These are phyloP conservation scores for Alternaria brassicicola DNA, from an alignment of 2,329 filamentous ascomycete species.

Conservation along the genomic window DNA sequence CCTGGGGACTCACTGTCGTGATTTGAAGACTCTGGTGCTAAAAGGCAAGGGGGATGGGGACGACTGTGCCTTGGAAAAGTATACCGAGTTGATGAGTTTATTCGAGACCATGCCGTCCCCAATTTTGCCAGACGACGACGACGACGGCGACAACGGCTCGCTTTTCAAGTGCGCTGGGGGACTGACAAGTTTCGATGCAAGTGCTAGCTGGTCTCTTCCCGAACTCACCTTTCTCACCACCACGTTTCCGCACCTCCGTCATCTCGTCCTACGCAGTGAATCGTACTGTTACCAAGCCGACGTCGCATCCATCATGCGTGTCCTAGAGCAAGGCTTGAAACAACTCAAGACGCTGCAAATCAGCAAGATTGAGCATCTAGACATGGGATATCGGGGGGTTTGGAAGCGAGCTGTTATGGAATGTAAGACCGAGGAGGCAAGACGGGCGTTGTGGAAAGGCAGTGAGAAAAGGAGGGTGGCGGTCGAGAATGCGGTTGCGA, in stretches of 20 bases:
- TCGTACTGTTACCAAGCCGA: slow-evolving; percentile 23
- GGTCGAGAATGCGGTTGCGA: slow-evolving; percentile 22
- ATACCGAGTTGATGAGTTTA: slow-evolving; percentile 12
- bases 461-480: slow-evolving; percentile 20
- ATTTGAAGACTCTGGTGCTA: neutral
- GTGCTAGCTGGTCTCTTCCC: slow-evolving; percentile 16
- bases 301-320: slow-evolving; percentile 9
- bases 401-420: slow-evolving; percentile 22
- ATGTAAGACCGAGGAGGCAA: slow-evolving; percentile 16
- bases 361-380: slow-evolving; percentile 18
- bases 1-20: neutral
- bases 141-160: no score
- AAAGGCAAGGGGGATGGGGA: slow-evolving; percentile 8
- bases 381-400: slow-evolving; percentile 22
- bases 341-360: slow-evolving; percentile 14
- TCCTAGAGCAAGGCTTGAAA: slow-evolving; percentile 9
- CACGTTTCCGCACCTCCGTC: slow-evolving; percentile 11
- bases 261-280: slow-evolving; percentile 20
- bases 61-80: slow-evolving; percentile 21
- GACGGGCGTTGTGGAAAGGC: slow-evolving; percentile 14
- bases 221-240: slow-evolving; percentile 16
- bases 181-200: slow-evolving; percentile 19
- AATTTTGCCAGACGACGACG: neutral
- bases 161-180: neutral
- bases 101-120: neutral